Conservation (phyloP, 345 rosid genomes). For the Citrus inodora region DNA sequence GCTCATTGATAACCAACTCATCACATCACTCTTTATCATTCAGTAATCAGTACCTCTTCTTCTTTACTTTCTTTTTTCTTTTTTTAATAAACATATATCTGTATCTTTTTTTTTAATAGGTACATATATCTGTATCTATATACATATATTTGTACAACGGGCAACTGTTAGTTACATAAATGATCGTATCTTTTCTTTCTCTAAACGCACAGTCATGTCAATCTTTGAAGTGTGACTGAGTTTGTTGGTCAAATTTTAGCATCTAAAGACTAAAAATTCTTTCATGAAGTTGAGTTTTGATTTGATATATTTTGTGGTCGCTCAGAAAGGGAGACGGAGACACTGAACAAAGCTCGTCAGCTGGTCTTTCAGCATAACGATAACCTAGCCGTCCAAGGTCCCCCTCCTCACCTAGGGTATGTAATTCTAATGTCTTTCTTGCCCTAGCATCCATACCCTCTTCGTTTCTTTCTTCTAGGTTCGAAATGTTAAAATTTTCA, state of each 20-base stretch:
- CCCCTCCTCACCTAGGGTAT: conserved; percentile 45
- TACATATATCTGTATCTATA: no score
- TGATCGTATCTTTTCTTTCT: background rate
- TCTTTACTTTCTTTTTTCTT: background rate
- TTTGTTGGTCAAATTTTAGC: conserved; percentile 2
- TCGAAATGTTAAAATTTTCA: background rate
- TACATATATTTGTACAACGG: background rate
- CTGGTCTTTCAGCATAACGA: conserved; percentile 72
- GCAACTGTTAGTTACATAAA: background rate
- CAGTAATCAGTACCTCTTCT: background rate
- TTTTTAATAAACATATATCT: no score
- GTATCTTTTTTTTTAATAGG: no score
- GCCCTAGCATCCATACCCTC: background rate
- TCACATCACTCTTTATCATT: background rate
- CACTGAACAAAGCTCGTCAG: conserved; percentile 97
- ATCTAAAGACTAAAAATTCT: background rate
- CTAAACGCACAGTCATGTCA: conserved; percentile 33
- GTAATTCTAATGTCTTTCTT: background rate
- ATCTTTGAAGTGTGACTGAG: conserved; percentile 24
- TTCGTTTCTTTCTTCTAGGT: background rate
- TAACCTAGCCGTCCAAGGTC: conserved; percentile 45
- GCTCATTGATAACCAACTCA: background rate
- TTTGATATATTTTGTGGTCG: conserved; percentile 20
- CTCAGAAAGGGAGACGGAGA: conserved; percentile 97
- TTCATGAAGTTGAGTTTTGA: conserved; percentile 21